Evolutionary conservation across 306 rosid species (phyloP), one percentile per base, ranked within the genome.

Genomic region (Psophocarpus tetragonolobus): DNA sequence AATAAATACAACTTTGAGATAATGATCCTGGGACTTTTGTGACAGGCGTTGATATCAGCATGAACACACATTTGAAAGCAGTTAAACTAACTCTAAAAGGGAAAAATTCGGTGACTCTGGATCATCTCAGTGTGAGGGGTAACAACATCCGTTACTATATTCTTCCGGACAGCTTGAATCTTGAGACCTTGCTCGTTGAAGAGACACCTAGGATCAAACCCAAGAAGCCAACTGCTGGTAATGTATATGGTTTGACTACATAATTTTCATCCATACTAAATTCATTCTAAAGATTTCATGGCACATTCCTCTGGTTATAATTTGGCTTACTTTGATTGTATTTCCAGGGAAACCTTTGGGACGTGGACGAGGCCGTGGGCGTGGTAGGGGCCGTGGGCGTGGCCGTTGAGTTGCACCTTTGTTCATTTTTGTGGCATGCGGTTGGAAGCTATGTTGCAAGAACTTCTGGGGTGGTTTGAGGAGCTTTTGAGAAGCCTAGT

Each of bases 51-150:
- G 87, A 84, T 80, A 84, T 80, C 75, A 84, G 84, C 21, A 84
- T 80, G 87, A 84, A 94, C 77, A 94, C 98, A 44, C 97, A 94
- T 80, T 87, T 94, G 91, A 94, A 94, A 87, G 85, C 93, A 0
- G 98, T 94, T 71, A 94, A 94, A 71, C 92, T 94, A 68, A 92
- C 97, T 8, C 78, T 94, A 74, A 94, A 89, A 85, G 98, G 97
- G 73, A 94, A 92, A 86, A 94, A 92, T 78, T 97, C 98, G 36
- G 96, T 92, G 68, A 92, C 96, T 67, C 74, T 94, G 63, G 98
- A 94, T 84, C 98, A 94, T 88, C 96, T 94, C 84, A 94, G 98
- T 61, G 97, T 94, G 67, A 88, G 97, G 86, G 98, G 98, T 35
- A 92, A 92, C 92, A 92, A 89, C 56, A 94, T 94, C 36, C 87